A percentile compares a stretch with the other conserved stretches of the same genome.
phyloP scores from a whole-genome alignment of 805 yeast species.

The Nakazawaea ambrosiae region DNA sequence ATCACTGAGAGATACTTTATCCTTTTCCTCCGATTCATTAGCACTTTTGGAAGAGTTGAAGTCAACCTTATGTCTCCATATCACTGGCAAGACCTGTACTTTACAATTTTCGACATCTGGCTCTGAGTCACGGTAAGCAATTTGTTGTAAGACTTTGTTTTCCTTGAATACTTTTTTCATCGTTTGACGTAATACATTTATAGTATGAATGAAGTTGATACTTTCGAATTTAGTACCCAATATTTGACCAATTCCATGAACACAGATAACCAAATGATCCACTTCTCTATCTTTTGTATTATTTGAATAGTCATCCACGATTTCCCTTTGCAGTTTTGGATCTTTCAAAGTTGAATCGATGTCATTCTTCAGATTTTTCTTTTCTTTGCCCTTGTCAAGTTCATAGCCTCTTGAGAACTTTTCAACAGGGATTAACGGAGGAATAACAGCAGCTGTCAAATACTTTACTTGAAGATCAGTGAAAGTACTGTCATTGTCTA shows the following conservation, averaged over 20 bases:
- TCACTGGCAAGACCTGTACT: conserved; percentile 81
- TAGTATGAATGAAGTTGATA: conserved; percentile 81
- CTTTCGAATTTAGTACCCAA: conserved; percentile 73
- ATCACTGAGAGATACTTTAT: conserved; percentile 45
- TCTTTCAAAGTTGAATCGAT: not conserved
- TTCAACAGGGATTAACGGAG: conserved; percentile 37
- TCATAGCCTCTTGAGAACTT: conserved; percentile 45
- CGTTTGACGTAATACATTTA: conserved; percentile 55
- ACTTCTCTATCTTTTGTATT: conserved; percentile 39
- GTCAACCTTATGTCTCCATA: conserved; percentile 81
- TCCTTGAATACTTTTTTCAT: conserved; percentile 43
- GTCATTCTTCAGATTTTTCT: conserved; percentile 2
- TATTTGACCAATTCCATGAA: conserved; percentile 94
- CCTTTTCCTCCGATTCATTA: conserved; percentile 19
- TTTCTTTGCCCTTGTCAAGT: conserved; percentile 5
- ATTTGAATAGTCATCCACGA: conserved; percentile 45
- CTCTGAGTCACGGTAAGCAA: conserved; percentile 22
- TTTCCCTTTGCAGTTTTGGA: conserved; percentile 22
- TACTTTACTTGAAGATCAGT: conserved; percentile 22
- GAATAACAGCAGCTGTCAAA: conserved; percentile 16
- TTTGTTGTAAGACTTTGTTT: conserved; percentile 30
- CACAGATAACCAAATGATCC: conserved; percentile 65
- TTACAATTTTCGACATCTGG: conserved; percentile 41
- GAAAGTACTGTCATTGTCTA: conserved; percentile 19
- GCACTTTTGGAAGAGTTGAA: conserved; percentile 40